Percentiles rank a stretch among this genome's conserved stretches.
phyloP scores from a whole-genome alignment of 2,329 filamentous ascomycete species.

The Hymenoscyphus occultus region DNA sequence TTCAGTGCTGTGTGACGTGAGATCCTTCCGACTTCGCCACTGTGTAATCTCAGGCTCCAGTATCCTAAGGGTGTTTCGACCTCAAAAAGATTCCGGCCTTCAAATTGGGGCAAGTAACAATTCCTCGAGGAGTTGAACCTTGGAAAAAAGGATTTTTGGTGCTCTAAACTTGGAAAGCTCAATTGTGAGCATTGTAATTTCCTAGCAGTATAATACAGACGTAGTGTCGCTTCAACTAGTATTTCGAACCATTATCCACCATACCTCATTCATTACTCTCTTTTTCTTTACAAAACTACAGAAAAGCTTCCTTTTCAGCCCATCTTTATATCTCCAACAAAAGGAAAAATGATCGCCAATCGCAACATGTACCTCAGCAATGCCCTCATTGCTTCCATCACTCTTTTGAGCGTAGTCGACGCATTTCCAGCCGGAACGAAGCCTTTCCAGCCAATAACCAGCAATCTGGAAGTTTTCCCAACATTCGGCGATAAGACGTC shows the following conservation, averaged over 20 bases:
- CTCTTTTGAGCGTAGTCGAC: not conserved
- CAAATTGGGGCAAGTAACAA: not conserved
- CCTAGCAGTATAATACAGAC: not conserved
- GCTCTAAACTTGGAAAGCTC: not conserved
- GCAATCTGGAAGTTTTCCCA: not conserved
- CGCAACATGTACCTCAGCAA: not conserved
- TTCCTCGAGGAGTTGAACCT: not conserved
- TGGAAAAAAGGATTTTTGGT: not conserved
- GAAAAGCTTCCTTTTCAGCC: not conserved
- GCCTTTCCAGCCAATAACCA: not conserved
- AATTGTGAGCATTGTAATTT: not conserved
- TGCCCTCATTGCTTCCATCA: not conserved
- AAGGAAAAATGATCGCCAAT: not conserved
- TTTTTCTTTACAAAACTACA: not conserved
- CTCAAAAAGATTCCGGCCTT: not conserved
- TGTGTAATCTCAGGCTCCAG: not conserved
- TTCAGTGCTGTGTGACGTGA: not conserved
- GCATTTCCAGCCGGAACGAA: not conserved
- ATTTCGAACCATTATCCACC: not conserved
- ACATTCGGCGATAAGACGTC: not conserved
- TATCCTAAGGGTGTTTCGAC: not conserved
- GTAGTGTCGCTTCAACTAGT: not conserved
- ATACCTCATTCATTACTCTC: not conserved
- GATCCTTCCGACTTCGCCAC: not conserved
- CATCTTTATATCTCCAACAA: not conserved